Evolutionary conservation across 75 land plant genomes (phyloP).

Genomic region (Sequoiadendron giganteum): DNA sequence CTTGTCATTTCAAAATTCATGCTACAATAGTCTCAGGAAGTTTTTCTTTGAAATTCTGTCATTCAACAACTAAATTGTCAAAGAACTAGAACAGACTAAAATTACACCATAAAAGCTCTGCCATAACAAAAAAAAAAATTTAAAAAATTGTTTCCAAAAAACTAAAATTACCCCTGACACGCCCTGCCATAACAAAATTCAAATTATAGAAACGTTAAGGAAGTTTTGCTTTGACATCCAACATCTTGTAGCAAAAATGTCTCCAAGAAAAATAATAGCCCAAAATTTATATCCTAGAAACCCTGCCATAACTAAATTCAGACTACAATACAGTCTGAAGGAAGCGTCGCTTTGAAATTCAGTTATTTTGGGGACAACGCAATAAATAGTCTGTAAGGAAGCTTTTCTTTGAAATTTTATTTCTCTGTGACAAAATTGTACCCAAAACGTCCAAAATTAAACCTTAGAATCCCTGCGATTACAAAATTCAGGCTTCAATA

Average conservation of each 20-base stretch:
- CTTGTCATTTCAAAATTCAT: neutral
- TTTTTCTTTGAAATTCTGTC: no score
- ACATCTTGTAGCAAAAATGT: neutral
- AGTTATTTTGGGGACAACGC: no score
- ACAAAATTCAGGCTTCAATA: neutral
- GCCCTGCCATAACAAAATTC: neutral
- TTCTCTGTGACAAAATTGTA: neutral
- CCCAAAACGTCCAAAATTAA: neutral
- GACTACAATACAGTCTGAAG: neutral
- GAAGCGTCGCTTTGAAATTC: neutral
- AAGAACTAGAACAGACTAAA: no score
- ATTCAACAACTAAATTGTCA: no score
- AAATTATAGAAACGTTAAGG: no score
- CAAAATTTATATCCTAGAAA: no score
- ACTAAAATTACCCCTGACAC: no score
- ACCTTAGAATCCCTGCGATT: no score
- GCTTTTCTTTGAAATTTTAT: neutral
- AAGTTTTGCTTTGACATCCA: neutral
- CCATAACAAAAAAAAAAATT: no score
- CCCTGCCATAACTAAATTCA: neutral
- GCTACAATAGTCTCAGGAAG: neutral
- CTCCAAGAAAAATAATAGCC: neutral
- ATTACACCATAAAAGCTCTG: neutral
- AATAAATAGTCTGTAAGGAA: no score
- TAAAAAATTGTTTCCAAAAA: no score